Conservation (phyloP, 2,329 filamentous ascomycete species). For the Dactylellina leptospora region DNA sequence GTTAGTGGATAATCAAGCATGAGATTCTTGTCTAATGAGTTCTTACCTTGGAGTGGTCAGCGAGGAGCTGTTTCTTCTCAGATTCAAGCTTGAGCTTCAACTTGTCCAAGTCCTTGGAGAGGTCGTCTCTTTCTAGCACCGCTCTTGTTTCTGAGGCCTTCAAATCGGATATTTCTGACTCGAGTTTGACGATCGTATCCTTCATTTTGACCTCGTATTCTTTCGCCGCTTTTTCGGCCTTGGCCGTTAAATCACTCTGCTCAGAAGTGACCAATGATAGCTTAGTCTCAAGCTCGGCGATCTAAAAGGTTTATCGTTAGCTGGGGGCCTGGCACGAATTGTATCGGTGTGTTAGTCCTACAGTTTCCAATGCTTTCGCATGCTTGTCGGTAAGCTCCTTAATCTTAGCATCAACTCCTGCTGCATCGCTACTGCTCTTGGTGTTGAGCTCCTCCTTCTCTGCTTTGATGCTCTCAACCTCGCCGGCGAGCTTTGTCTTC, state of each 20-base stretch:
- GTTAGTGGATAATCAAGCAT: too few species aligned
- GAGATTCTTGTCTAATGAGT: too few species aligned
- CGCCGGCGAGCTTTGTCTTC: constrained; percentile 28
- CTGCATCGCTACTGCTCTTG: constrained; percentile 19
- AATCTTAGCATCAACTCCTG: constrained; percentile 31
- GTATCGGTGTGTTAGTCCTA: neutral
- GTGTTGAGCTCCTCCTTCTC: constrained; percentile 31
- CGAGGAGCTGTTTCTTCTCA: constrained; percentile 32
- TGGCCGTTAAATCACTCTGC: neutral
- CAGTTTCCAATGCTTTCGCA: constrained; percentile 18
- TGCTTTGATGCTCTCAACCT: constrained; percentile 27
- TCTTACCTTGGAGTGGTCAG: constrained; percentile 31
- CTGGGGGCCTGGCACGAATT: neutral
- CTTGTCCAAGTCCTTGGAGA: constrained; percentile 33
- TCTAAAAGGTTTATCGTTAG: constrained; percentile 8
- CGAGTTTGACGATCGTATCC: constrained; percentile 17
- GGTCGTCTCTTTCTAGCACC: constrained; percentile 20
- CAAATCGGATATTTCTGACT: constrained; percentile 22
- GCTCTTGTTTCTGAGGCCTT: constrained; percentile 27
- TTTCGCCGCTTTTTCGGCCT: constrained; percentile 18
- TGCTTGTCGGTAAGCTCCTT: constrained; percentile 35
- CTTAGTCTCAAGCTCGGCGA: constrained; percentile 21
- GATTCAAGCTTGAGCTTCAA: constrained; percentile 31
- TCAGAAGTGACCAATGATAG: constrained; percentile 19
- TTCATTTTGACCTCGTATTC: constrained; percentile 37